Percentiles rank a stretch among this genome's conserved stretches.
Conservation (phyloP, 345 rosid genomes). For the Eucalyptus decipiens region DNA sequence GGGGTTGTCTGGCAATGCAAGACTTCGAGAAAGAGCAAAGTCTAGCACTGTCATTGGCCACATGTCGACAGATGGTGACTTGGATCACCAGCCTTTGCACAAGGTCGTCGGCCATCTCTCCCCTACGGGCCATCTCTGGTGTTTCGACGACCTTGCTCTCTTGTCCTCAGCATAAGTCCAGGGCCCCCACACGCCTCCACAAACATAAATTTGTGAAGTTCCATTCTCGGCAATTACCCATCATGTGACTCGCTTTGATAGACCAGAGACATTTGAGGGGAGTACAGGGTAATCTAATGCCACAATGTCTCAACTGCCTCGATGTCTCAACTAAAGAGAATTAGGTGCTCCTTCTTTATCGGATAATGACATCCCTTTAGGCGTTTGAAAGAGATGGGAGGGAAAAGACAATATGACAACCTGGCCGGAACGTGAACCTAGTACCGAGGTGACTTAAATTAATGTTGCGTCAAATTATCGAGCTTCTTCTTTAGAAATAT, state of each 20-base stretch:
- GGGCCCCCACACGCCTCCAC: not conserved
- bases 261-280: not conserved
- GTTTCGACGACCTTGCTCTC: not conserved
- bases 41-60: not conserved
- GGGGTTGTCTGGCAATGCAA: not conserved
- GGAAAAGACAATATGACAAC: not conserved
- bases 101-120: not conserved
- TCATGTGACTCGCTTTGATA: not conserved
- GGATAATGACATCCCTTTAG: not conserved
- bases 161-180: not conserved
- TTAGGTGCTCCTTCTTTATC: not conserved
- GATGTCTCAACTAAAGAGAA: not conserved
- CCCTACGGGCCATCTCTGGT: accelerated
- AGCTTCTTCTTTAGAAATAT: not conserved
- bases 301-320: not conserved
- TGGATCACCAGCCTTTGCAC: not conserved
- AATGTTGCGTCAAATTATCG: not conserved
- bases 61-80: not conserved
- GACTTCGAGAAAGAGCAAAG: not conserved
- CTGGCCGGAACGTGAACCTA: not conserved
- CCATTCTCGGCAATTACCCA: not conserved
- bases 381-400: not conserved
- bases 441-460: not conserved
- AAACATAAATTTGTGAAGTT: not conserved
- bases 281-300: not conserved